Percentiles rank a stretch among this genome's conserved stretches.
Conservation (phyloP, 2,329 filamentous ascomycete species). For the Fusarium begoniae region DNA sequence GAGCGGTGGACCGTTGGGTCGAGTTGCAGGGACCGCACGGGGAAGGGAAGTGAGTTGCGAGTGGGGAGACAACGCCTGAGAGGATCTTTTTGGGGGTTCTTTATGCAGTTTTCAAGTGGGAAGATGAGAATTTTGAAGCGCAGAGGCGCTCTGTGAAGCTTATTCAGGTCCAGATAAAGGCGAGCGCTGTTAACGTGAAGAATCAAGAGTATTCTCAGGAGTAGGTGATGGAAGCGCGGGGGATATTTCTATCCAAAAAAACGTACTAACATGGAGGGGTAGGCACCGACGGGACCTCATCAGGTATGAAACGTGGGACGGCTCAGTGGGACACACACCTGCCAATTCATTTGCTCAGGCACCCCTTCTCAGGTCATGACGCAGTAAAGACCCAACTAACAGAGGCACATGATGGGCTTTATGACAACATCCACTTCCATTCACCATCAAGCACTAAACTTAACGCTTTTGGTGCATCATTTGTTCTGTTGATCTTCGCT, state of each 20-base stretch:
- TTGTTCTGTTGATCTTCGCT: not conserved
- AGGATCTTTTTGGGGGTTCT: not conserved
- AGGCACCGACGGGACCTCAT: not conserved
- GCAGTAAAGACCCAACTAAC: slow-evolving; percentile 27
- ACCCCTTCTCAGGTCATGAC: slow-evolving; percentile 33
- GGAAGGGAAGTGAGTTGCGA: slow-evolving; percentile 31
- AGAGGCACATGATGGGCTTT: slow-evolving; percentile 25
- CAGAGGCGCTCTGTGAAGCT: not conserved
- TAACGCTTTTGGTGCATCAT: not conserved
- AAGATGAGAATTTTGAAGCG: not conserved
- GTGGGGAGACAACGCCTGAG: slow-evolving; percentile 34
- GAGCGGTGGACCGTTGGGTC: slow-evolving; percentile 45
- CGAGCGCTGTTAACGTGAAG: not conserved
- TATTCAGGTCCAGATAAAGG: not conserved
- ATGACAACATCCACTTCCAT: slow-evolving; percentile 28
- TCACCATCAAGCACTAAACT: not conserved
- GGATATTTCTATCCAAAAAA: not conserved
- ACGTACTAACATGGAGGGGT: slow-evolving; percentile 23
- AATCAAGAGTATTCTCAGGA: not conserved
- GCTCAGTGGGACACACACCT: not conserved
- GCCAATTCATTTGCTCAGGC: slow-evolving; percentile 18
- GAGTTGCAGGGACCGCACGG: slow-evolving; percentile 41
- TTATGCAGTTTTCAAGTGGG: not conserved
- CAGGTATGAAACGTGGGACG: slow-evolving; percentile 16
- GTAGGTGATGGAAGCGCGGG: slow-evolving; percentile 8